Conservation (phyloP, 257 asterid genomes). For the Solanum tarijense region DNA sequence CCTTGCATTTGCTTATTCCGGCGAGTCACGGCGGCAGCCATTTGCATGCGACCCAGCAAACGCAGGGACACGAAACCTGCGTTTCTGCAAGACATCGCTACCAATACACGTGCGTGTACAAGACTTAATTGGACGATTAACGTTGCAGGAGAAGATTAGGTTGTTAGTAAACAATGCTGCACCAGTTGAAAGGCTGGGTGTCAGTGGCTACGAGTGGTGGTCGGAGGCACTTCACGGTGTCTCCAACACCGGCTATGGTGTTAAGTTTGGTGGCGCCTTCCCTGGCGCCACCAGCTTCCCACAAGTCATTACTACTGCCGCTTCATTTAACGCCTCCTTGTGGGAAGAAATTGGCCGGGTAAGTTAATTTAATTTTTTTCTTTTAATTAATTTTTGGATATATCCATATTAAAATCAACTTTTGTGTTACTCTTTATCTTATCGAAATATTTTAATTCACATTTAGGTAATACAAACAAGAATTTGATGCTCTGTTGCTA, state of each 20-base stretch:
- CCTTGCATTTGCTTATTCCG: slow-evolving; percentile 5
- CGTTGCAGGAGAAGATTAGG: slow-evolving; percentile 59
- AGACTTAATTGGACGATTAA: slow-evolving; percentile 57
- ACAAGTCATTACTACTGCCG: slow-evolving; percentile 80
- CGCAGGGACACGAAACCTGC: slow-evolving; percentile 26
- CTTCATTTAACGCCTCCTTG: slow-evolving; percentile 63
- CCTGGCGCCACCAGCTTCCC: slow-evolving; percentile 92
- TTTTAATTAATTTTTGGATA: neutral
- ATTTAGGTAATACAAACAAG: neutral
- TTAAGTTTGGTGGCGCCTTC: slow-evolving; percentile 50
- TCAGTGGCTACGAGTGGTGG: slow-evolving; percentile 91
- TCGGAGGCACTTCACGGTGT: slow-evolving; percentile 95
- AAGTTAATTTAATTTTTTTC: neutral
- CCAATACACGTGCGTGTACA: slow-evolving; percentile 47
- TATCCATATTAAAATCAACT: neutral
- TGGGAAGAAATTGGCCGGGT: slow-evolving; percentile 92
- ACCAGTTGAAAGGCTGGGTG: slow-evolving; percentile 58
- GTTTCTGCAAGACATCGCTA: slow-evolving; percentile 41
- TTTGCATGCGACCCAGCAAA: slow-evolving; percentile 70
- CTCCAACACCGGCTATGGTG: slow-evolving; percentile 71
- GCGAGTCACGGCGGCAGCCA: slow-evolving; percentile 40
- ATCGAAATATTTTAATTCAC: neutral
- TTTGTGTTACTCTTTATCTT: neutral
- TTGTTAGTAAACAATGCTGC: slow-evolving; percentile 76
- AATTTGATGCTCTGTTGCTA: neutral